A percentile compares a stretch with the other conserved stretches of the same genome.
Conservation (phyloP, 208 protist genomes). For the Leishmania braziliensis region DNA sequence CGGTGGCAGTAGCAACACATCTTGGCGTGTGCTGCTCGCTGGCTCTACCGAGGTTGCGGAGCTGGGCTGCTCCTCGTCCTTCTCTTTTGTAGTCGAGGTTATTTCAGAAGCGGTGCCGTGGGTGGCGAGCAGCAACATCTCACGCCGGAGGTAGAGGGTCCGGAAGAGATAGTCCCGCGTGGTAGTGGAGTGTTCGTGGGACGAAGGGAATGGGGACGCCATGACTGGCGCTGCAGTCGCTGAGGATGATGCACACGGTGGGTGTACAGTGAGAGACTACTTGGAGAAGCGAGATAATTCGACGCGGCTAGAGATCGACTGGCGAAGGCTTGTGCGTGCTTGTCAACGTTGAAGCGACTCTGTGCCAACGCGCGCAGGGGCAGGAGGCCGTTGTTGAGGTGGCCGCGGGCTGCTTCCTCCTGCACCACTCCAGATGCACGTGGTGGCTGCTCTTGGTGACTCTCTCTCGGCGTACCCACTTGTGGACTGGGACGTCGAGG, state of each 20-base stretch:
- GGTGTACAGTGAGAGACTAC: background rate
- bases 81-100: background rate
- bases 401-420: background rate
- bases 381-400: background rate
- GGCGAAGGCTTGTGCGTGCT: background rate
- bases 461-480: background rate
- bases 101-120: background rate
- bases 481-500: too few species aligned
- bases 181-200: constrained; percentile 6
- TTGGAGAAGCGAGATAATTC: background rate
- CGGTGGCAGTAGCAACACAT: constrained; percentile 27
- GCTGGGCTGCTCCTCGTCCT: background rate
- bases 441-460: background rate
- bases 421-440: background rate
- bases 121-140: constrained; percentile 35
- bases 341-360: background rate
- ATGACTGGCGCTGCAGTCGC: background rate
- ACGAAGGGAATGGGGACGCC: background rate
- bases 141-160: constrained; percentile 60
- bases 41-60: background rate
- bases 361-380: background rate
- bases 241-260: background rate
- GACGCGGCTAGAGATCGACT: background rate
- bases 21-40: background rate
- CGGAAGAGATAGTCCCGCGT: constrained; percentile 56